A percentile compares a stretch with the other conserved stretches of the same genome.
phyloP scores from a whole-genome alignment of 1,139 yeast species.

The Blastobotrys serpentis region DNA sequence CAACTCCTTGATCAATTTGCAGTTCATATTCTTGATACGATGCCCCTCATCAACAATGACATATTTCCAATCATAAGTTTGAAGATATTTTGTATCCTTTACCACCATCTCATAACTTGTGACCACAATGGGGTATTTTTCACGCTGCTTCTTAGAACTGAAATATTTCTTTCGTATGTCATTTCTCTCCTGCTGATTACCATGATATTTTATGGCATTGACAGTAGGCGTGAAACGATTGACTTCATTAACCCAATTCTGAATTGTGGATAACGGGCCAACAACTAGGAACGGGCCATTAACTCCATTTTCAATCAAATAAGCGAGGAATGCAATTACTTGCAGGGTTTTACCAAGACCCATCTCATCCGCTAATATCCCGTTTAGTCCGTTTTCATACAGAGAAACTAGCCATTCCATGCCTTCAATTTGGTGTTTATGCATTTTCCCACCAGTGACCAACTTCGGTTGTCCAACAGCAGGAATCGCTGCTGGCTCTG shows the following conservation, averaged over 20 bases:
- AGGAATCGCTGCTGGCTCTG: constrained; percentile 1
- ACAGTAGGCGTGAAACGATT: constrained; percentile 69
- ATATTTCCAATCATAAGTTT: constrained; percentile 66
- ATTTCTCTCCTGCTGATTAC: constrained; percentile 56
- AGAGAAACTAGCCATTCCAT: constrained; percentile 85
- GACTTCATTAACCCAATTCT: constrained; percentile 81
- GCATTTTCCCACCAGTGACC: constrained; percentile 65
- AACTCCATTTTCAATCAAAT: constrained; percentile 74
- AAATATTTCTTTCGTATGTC: constrained; percentile 42
- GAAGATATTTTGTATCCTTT: constrained; percentile 58
- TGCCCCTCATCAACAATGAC: constrained; percentile 97
- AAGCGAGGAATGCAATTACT: constrained; percentile 74
- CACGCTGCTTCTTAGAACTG: constrained; percentile 19
- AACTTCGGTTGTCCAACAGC: constrained; percentile 57
- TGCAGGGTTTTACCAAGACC: constrained; percentile 95
- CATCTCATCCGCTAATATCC: constrained; percentile 96
- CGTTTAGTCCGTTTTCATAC: constrained; percentile 91
- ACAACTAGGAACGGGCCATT: constrained; percentile 83
- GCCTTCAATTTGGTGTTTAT: constrained; percentile 86
- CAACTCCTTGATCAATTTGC: constrained; percentile 67
- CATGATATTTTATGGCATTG: constrained; percentile 60
- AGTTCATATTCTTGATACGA: constrained; percentile 77
- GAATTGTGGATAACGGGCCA: constrained; percentile 83
- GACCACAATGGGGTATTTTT: constrained; percentile 47
- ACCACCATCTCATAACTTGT: constrained; percentile 84